Percentiles rank a stretch among this genome's conserved stretches.
Evolutionary conservation across 176 grass and related monocot species (phyloP).

Genomic region (Eleusine indica): DNA sequence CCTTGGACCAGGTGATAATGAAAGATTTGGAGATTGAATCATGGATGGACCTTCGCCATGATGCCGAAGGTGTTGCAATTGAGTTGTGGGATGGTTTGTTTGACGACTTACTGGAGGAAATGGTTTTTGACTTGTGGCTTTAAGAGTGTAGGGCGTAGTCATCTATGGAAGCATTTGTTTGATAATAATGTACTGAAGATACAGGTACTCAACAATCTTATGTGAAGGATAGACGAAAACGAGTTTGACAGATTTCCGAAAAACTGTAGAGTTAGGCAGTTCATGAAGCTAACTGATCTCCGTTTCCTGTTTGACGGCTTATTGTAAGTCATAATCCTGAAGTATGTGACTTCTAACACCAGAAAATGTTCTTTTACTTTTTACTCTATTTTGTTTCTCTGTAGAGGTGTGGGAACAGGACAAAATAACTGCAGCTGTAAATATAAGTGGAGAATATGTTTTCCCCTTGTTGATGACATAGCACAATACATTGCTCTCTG

Average conservation of each 20-base stretch:
- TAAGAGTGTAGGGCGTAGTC: conserved; percentile 31
- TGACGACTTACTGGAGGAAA: conserved; percentile 78
- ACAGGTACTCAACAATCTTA: conserved; percentile 3
- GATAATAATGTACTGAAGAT: conserved; percentile 37
- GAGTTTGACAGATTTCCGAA: conserved; percentile 25
- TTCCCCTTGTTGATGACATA: conserved; percentile 20
- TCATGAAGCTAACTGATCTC: conserved; percentile 18
- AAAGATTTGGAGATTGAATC: conserved; percentile 62
- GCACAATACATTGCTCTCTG: neutral
- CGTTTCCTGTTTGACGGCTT: conserved; percentile 28
- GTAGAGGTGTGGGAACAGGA: conserved; percentile 32
- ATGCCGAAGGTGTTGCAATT: conserved; percentile 43
- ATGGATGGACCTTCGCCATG: conserved; percentile 63
- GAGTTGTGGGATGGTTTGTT: conserved; percentile 67
- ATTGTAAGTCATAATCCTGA: conserved; percentile 20
- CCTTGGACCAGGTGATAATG: conserved; percentile 59
- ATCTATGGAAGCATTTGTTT: conserved; percentile 22
- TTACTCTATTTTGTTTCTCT: conserved; percentile 3
- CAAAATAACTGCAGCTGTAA: conserved; percentile 24
- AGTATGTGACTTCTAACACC: conserved; percentile 26
- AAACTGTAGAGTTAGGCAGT: conserved; percentile 34
- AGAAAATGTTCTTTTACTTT: conserved; percentile 13
- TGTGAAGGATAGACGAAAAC: conserved; percentile 33
- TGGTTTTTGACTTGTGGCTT: conserved; percentile 75
- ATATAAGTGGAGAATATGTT: conserved; percentile 14